phyloP scores from a whole-genome alignment of 306 rosid genomes.

The Trifolium repens region DNA sequence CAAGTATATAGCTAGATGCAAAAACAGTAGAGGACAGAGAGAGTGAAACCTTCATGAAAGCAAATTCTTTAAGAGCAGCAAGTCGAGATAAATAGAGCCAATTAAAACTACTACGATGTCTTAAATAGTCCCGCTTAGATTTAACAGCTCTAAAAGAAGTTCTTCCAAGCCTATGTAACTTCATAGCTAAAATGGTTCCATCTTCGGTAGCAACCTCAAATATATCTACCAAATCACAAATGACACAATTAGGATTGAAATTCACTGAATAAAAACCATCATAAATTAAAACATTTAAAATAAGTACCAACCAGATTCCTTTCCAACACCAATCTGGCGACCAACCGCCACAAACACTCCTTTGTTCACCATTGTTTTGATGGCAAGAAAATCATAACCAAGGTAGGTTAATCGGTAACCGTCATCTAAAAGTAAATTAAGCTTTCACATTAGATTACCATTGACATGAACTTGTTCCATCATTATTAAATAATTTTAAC shows the following conservation, averaged over 20 bases:
- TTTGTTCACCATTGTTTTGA: slow-evolving; percentile 85
- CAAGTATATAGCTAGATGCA: slow-evolving; percentile 4
- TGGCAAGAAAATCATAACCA: slow-evolving; percentile 97
- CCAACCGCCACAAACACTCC: slow-evolving; percentile 88
- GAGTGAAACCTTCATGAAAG: slow-evolving; percentile 84
- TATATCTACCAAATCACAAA: slow-evolving; percentile 63
- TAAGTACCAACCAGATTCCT: slow-evolving; percentile 75
- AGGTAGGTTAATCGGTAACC: slow-evolving; percentile 95
- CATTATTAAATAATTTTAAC: too few species aligned
- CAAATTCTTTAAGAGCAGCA: slow-evolving; percentile 87
- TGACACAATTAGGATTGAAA: neutral
- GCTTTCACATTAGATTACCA: slow-evolving; percentile 23
- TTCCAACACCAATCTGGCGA: slow-evolving; percentile 95
- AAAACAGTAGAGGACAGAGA: neutral
- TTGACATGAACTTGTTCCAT: neutral
- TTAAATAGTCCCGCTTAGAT: slow-evolving; percentile 92
- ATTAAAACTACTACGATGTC: slow-evolving; percentile 82
- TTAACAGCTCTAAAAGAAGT: slow-evolving; percentile 92
- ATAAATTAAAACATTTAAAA: neutral
- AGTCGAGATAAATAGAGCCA: slow-evolving; percentile 97
- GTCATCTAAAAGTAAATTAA: slow-evolving; percentile 65
- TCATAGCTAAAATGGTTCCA: slow-evolving; percentile 82
- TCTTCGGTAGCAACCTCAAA: slow-evolving; percentile 93
- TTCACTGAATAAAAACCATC: neutral
- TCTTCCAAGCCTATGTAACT: slow-evolving; percentile 92